Conservation (phyloP, 2,329 filamentous ascomycete species). For the Botrytis medusae region DNA sequence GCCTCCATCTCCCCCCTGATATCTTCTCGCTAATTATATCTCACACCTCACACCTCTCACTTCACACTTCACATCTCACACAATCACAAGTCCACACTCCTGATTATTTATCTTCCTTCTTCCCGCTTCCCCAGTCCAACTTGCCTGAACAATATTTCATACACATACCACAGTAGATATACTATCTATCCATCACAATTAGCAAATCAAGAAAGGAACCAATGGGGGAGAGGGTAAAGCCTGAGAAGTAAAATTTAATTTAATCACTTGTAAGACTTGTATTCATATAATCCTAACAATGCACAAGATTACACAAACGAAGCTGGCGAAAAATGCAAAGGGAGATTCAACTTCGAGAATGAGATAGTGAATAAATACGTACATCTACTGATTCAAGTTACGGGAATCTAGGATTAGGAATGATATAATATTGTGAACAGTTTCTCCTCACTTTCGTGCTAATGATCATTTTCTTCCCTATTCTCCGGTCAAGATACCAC, state of each 20-base stretch:
- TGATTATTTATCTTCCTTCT: no score
- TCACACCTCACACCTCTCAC: fast-evolving
- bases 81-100: no score
- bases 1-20: not conserved
- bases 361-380: not conserved
- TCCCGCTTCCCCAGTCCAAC: not conserved
- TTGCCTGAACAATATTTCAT: not conserved
- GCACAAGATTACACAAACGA: not conserved
- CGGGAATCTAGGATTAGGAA: no score
- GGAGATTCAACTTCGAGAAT: not conserved
- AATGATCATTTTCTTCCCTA: not conserved
- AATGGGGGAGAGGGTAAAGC: not conserved
- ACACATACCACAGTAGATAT: not conserved
- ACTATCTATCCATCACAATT: not conserved
- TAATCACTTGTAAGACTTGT: no score
- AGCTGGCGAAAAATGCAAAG: not conserved
- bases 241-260: not conserved
- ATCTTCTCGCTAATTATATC: not conserved
- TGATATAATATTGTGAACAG: not conserved
- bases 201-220: not conserved
- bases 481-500: not conserved
- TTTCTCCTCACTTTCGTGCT: not conserved
- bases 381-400: not conserved
- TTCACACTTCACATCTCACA: no score
- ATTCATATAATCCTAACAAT: not conserved